phyloP scores from a whole-genome alignment of 2,329 filamentous ascomycete species.

The Botrytis porri region DNA sequence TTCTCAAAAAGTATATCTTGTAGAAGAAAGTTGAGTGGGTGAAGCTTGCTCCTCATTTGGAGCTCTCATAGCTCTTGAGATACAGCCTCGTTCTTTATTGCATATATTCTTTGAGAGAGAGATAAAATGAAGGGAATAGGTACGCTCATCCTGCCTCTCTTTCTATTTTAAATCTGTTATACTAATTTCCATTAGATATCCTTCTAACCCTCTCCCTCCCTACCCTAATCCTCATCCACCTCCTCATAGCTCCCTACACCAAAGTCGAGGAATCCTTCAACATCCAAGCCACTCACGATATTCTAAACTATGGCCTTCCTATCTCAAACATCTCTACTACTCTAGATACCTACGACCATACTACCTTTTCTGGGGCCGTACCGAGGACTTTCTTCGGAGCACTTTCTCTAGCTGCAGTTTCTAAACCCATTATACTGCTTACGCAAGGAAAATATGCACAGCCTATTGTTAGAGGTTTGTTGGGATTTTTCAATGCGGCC shows the following conservation, averaged over 20 bases:
- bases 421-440: conserved; percentile 61
- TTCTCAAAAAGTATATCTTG: not conserved
- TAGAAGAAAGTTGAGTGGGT: conserved; percentile 1
- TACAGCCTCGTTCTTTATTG: not conserved
- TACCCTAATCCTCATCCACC: conserved; percentile 62
- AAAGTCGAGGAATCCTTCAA: conserved; percentile 99
- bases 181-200: conserved; percentile 41
- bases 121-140: conserved; percentile 33
- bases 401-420: conserved; percentile 69
- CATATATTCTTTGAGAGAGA: not conserved
- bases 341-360: conserved; percentile 78
- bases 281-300: conserved; percentile 88
- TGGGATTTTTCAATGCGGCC: conserved; percentile 73
- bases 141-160: conserved; percentile 16
- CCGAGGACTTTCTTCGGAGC: conserved; percentile 88
- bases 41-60: conserved; percentile 1
- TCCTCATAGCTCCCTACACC: conserved; percentile 77
- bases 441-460: conserved; percentile 55
- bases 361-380: conserved; percentile 85
- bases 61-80: not conserved
- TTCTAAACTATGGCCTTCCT: conserved; percentile 76
- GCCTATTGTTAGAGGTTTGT: conserved; percentile 66
- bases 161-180: not conserved
- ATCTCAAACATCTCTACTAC: conserved; percentile 50
- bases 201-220: conserved; percentile 58